These are phyloP conservation scores for Carex myosuroides DNA, from an alignment of 176 grass and related monocot genomes.

Conservation along the genomic window DNA sequence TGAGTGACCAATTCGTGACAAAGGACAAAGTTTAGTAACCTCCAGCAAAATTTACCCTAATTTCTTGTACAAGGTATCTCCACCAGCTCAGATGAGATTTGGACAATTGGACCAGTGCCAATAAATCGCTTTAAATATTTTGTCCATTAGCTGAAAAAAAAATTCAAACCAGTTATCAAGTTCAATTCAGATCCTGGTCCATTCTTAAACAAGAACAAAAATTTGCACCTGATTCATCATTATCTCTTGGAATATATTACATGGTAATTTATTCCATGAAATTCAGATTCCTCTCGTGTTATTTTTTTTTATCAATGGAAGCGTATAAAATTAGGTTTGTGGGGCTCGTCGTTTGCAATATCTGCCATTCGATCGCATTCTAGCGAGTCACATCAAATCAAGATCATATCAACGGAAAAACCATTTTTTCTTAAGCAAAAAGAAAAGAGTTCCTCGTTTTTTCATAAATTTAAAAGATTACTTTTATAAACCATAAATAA, in stretches of 20 bases:
- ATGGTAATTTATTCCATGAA: neutral
- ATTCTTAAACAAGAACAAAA: conserved; percentile 20
- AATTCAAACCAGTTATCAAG: conserved; percentile 8
- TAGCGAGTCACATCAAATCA: neutral
- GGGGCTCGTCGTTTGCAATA: neutral
- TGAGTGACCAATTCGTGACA: no score
- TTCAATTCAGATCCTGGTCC: neutral
- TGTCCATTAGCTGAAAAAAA: neutral
- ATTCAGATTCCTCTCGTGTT: neutral
- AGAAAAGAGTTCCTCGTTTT: no score
- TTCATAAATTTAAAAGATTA: no score
- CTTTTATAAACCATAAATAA: no score
- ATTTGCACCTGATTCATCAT: conserved; percentile 17
- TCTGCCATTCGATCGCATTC: neutral
- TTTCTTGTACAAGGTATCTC: neutral
- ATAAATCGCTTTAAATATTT: conserved; percentile 14
- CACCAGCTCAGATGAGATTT: neutral
- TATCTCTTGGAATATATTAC: neutral
- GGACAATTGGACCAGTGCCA: conserved; percentile 11
- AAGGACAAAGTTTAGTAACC: no score
- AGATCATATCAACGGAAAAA: neutral
- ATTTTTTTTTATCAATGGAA: neutral
- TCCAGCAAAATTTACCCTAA: no score
- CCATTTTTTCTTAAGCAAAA: neutral
- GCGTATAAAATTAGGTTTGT: neutral